phyloP scores from a whole-genome alignment of 2,329 filamentous ascomycete species.

The Trichoderma sp. region DNA sequence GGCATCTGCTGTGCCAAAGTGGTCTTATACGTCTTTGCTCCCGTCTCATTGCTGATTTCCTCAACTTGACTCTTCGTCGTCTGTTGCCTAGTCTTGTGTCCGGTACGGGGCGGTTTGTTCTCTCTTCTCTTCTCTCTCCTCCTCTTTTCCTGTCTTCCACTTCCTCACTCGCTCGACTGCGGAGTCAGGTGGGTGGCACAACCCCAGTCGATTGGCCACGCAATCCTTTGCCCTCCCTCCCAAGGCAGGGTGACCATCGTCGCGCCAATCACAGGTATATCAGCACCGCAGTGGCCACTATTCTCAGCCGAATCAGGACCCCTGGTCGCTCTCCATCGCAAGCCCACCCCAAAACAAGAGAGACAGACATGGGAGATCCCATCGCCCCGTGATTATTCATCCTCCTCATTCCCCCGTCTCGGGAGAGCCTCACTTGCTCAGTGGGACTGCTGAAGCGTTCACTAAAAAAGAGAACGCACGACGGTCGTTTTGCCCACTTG shows the following conservation, averaged over 20 bases:
- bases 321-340: conserved; percentile 6
- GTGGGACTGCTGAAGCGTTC: conserved; percentile 20
- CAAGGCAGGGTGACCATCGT: conserved; percentile 21
- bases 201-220: conserved; percentile 9
- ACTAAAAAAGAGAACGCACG: conserved; percentile 16
- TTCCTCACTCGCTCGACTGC: background rate
- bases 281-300: conserved; percentile 22
- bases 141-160: background rate
- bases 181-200: conserved; percentile 21
- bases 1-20: background rate
- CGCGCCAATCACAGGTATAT: conserved; percentile 18
- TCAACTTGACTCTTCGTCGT: no score
- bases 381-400: conserved; percentile 27
- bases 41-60: background rate
- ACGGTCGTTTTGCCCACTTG: conserved; percentile 14
- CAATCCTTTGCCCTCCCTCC: conserved; percentile 10
- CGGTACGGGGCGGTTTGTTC: background rate
- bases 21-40: background rate
- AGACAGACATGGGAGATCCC: conserved; percentile 19
- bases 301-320: conserved; percentile 21
- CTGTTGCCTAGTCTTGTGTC: no score
- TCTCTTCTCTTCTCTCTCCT: background rate
- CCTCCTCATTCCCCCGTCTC: conserved; percentile 9
- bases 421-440: conserved; percentile 8
- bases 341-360: conserved; percentile 16